Conservation (phyloP, 352 stramenopile species). For the Paralagenidium karlingii region DNA sequence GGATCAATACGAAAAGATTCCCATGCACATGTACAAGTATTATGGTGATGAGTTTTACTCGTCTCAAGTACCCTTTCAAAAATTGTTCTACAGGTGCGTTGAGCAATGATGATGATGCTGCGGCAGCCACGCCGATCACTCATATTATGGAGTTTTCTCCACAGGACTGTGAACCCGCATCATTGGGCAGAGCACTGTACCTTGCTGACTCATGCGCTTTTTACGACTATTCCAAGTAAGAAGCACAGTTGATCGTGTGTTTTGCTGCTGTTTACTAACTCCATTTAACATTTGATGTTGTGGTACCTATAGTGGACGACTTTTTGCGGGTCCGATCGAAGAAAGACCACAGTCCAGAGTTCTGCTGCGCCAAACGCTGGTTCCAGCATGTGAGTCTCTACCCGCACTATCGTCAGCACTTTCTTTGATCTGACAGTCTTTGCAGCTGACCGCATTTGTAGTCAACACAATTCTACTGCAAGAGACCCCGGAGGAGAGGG, state of each 20-base stretch:
- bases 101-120: too few relatives aligned
- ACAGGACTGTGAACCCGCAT: slow-evolving; percentile 37
- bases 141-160: neutral
- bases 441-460: slow-evolving; percentile 66
- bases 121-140: too few relatives aligned
- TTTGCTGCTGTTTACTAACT: neutral
- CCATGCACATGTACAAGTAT: slow-evolving; percentile 12
- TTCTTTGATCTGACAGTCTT: neutral
- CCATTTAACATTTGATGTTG: neutral
- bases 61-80: neutral
- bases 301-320: slow-evolving; percentile 40
- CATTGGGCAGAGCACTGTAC: slow-evolving; percentile 68
- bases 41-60: too few relatives aligned
- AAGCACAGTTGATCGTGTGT: neutral
- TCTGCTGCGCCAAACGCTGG: slow-evolving; percentile 56
- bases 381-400: slow-evolving; percentile 63
- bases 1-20: slow-evolving; percentile 6
- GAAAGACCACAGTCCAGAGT: slow-evolving; percentile 33
- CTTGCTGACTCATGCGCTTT: slow-evolving; percentile 64
- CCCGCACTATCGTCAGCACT: neutral
- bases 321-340: slow-evolving; percentile 48
- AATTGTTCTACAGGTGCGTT: too few relatives aligned
- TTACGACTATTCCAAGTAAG: slow-evolving; percentile 63
- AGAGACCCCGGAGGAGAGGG: slow-evolving; percentile 44
- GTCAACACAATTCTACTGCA: slow-evolving; percentile 70